Percentiles rank a stretch among this genome's conserved stretches.
phyloP scores from a whole-genome alignment of 148 eudicot genomes.

The Rhododendron kiyosumense region DNA sequence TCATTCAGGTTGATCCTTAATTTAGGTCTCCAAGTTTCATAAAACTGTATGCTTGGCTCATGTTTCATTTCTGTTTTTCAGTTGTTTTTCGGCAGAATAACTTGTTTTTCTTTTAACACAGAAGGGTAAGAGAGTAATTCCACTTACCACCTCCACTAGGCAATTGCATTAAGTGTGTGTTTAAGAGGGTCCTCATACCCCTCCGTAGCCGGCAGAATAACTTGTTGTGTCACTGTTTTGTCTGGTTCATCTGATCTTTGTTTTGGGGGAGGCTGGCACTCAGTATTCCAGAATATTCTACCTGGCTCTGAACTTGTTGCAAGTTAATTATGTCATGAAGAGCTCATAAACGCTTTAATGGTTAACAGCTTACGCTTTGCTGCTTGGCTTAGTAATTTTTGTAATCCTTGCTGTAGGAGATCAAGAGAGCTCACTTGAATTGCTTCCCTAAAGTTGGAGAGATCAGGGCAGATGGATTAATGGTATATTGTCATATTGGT shows the following conservation, averaged over 20 bases:
- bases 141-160: no score
- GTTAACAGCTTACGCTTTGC: neutral
- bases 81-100: neutral
- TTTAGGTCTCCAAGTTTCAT: neutral
- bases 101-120: no score
- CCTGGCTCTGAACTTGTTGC: neutral
- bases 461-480: constrained; percentile 33
- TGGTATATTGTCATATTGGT: constrained; percentile 24
- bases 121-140: no score
- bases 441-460: constrained; percentile 57
- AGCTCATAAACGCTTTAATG: no score
- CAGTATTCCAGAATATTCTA: neutral
- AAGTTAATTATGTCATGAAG: neutral
- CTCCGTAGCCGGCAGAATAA: no score
- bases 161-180: no score
- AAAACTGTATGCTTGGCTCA: neutral
- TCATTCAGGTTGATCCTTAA: neutral
- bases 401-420: constrained; percentile 34
- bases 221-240: no score
- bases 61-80: neutral
- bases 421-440: constrained; percentile 46
- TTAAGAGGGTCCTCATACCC: no score
- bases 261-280: neutral
- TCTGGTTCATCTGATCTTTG: neutral
- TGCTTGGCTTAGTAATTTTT: constrained; percentile 8